Evolutionary conservation across 345 rosid species (phyloP).

Genomic region (Clarkia xantiana): DNA sequence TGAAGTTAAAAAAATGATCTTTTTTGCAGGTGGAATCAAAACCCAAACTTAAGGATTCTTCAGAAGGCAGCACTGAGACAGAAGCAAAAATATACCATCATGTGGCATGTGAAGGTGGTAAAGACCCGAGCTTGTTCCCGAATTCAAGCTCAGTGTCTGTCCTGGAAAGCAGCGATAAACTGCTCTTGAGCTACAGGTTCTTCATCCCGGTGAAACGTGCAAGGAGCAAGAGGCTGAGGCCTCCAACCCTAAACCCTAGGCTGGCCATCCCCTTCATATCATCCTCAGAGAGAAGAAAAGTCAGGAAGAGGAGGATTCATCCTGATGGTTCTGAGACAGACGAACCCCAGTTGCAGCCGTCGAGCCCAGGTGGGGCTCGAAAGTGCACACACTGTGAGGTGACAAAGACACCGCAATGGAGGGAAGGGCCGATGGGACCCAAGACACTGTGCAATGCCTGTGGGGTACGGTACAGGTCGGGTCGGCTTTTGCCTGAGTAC

Average conservation of each 20-base stretch:
- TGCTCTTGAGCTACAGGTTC: slow-evolving; percentile 13
- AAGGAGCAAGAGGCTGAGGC: slow-evolving; percentile 57
- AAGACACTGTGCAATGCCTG: slow-evolving; percentile 90
- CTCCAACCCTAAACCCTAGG: slow-evolving; percentile 11
- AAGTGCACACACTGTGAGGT: slow-evolving; percentile 68
- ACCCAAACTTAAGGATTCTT: slow-evolving; percentile 18
- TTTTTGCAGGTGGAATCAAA: slow-evolving; percentile 20
- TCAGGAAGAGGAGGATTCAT: slow-evolving; percentile 15
- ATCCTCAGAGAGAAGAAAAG: slow-evolving; percentile 20
- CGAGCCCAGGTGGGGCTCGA: slow-evolving; percentile 8
- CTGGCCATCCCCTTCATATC: slow-evolving; percentile 11
- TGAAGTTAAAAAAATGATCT: too few relatives aligned
- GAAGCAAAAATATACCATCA: slow-evolving; percentile 13
- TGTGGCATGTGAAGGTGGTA: slow-evolving; percentile 18
- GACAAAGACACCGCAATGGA: slow-evolving; percentile 79
- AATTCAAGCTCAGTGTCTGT: slow-evolving; percentile 57
- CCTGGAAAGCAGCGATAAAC: slow-evolving; percentile 41
- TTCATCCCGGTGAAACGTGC: slow-evolving; percentile 35
- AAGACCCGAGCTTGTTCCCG: slow-evolving; percentile 26
- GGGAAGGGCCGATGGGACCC: slow-evolving; percentile 84
- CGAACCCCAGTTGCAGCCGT: slow-evolving; percentile 10
- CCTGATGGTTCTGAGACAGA: slow-evolving; percentile 11
- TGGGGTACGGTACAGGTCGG: slow-evolving; percentile 76
- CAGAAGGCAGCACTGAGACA: slow-evolving; percentile 18
- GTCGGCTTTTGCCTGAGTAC: slow-evolving; percentile 73